Conservation (phyloP, 2,329 filamentous ascomycete genomes). For the Botrytis aclada region DNA sequence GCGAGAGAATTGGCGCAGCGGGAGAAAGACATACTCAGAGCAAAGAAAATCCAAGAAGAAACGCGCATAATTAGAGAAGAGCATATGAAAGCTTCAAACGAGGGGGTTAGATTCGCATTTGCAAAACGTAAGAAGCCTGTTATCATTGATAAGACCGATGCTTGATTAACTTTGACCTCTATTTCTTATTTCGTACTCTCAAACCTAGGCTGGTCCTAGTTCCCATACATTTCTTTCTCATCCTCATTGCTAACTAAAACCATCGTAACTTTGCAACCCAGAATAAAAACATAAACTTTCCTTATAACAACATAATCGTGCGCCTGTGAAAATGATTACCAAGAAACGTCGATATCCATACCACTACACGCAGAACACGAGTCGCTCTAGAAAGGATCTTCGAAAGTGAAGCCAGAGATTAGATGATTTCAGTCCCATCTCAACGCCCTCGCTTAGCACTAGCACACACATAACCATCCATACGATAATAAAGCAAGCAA, state of each 20-base stretch:
- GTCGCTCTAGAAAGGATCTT: not conserved
- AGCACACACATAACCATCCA: too few relatives aligned
- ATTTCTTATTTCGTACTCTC: not conserved
- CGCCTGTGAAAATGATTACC: not conserved
- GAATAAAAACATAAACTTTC: not conserved
- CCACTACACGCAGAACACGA: not conserved
- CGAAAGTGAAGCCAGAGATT: not conserved
- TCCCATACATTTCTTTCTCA: not conserved
- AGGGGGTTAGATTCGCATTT: not conserved
- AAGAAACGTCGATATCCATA: too few relatives aligned
- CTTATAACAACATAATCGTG: not conserved
- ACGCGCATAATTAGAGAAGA: not conserved
- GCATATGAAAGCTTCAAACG: accelerated
- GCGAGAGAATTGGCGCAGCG: too few relatives aligned
- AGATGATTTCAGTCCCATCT: not conserved
- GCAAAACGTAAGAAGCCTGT: not conserved
- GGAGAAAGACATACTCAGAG: too few relatives aligned
- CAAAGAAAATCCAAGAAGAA: not conserved
- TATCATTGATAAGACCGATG: not conserved
- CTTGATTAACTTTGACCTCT: not conserved
- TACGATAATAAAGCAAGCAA: too few relatives aligned
- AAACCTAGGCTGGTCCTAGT: not conserved
- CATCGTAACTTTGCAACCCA: not conserved
- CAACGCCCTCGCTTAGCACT: not conserved
- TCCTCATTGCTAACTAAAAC: not conserved